These are phyloP conservation scores for Leishmania tarentolae DNA, from an alignment of 208 protist species.

Conservation along the genomic window DNA sequence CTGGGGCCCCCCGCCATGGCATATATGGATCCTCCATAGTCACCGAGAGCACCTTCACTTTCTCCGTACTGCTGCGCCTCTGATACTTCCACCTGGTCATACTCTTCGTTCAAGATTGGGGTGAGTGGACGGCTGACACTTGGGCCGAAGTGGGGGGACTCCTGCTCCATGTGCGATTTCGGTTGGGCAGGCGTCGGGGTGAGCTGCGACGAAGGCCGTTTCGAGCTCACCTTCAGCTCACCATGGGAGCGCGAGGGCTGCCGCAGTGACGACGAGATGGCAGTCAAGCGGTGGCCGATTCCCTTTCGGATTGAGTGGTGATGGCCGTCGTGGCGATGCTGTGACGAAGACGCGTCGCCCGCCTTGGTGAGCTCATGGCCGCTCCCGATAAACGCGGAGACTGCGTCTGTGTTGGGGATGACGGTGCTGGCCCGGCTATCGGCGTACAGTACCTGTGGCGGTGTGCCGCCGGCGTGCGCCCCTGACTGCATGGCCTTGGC, in stretches of 20 bases:
- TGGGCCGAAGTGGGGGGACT: slow-evolving; percentile 22
- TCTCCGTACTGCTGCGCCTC: not conserved
- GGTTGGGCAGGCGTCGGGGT: not conserved
- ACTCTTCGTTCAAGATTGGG: slow-evolving; percentile 26
- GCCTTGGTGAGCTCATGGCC: no score
- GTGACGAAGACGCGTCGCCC: not conserved
- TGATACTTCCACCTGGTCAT: slow-evolving; percentile 10
- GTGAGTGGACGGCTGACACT: slow-evolving; percentile 34
- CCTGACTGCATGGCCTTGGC: not conserved
- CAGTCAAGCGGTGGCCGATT: not conserved
- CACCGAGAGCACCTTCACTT: not conserved
- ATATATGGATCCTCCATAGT: not conserved
- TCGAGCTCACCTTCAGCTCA: not conserved
- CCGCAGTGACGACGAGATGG: slow-evolving; percentile 20
- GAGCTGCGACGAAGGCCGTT: not conserved
- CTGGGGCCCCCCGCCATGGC: slow-evolving; percentile 1
- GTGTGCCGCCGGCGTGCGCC: not conserved
- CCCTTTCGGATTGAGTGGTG: slow-evolving; percentile 10
- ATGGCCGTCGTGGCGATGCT: slow-evolving; percentile 10
- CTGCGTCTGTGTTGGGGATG: not conserved
- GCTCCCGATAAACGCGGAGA: not conserved
- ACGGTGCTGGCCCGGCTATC: slow-evolving; percentile 14
- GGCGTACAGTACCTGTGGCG: slow-evolving; percentile 24
- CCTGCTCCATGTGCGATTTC: not conserved
- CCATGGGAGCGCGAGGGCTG: slow-evolving; percentile 4